Percentiles rank a stretch among this genome's conserved stretches.
phyloP scores from a whole-genome alignment of 164 flowering plant species.

The Umbilicus rupestris region DNA sequence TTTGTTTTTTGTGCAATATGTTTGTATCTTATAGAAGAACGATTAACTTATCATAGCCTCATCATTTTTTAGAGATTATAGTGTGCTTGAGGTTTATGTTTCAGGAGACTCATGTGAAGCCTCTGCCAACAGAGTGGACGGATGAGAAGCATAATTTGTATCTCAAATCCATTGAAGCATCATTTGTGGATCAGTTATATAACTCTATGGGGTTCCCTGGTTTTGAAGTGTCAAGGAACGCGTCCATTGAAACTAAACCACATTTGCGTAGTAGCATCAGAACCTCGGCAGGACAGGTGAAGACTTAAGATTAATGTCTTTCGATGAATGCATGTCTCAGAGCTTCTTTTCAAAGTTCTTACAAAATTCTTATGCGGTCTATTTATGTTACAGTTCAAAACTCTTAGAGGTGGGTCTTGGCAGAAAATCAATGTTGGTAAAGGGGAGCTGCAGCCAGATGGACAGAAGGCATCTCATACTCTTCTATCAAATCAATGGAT shows the following conservation, averaged over 20 bases:
- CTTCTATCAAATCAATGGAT: conserved; percentile 46
- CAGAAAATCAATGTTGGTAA: conserved; percentile 36
- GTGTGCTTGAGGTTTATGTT: too few relatives aligned
- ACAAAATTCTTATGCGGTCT: not conserved
- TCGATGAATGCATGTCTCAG: not conserved
- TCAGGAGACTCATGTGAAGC: conserved; percentile 27
- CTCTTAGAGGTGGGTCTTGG: conserved; percentile 57
- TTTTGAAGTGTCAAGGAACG: conserved; percentile 17
- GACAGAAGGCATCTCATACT: conserved; percentile 15
- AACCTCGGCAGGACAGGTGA: conserved; percentile 53
- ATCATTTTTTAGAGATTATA: too few relatives aligned
- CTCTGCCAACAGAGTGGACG: conserved; percentile 55
- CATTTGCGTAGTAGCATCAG: conserved; percentile 10
- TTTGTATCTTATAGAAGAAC: not conserved
- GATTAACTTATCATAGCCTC: not conserved
- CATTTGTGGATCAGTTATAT: conserved; percentile 58
- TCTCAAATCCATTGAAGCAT: conserved; percentile 77
- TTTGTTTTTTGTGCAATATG: too few relatives aligned
- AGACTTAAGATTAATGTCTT: not conserved
- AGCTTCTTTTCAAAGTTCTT: not conserved
- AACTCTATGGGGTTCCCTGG: conserved; percentile 28
- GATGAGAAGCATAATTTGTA: conserved; percentile 83
- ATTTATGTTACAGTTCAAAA: conserved; percentile 43
- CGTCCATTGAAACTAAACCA: conserved; percentile 16
- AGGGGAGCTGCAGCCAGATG: conserved; percentile 15